These are phyloP conservation scores for Syzygium malaccense DNA, from an alignment of 441 rosid genomes.

Conservation along the genomic window DNA sequence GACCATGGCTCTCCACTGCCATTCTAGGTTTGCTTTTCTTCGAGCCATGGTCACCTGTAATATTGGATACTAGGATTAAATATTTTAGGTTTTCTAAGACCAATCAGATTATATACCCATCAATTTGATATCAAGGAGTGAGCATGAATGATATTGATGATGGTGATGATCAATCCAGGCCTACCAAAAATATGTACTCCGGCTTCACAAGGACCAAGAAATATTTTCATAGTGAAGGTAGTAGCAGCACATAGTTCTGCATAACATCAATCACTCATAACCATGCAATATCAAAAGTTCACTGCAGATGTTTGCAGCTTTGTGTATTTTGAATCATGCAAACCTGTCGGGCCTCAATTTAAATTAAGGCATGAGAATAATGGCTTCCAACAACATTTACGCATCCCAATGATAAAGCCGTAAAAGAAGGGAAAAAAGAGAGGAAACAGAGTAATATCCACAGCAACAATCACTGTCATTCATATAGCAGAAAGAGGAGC, in stretches of 20 bases:
- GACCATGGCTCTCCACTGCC: neutral
- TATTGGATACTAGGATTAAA: neutral
- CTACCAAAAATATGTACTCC: neutral
- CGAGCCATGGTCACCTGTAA: neutral
- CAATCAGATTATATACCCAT: neutral
- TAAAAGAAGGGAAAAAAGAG: neutral
- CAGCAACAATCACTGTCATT: neutral
- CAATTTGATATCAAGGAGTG: neutral
- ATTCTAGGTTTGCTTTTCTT: neutral
- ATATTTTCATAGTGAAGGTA: neutral
- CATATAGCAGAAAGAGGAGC: neutral
- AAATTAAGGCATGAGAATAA: neutral
- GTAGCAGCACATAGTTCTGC: neutral
- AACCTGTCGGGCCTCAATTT: neutral
- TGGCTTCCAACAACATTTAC: neutral
- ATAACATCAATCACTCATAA: neutral
- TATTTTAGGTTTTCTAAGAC: neutral
- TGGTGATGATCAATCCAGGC: neutral
- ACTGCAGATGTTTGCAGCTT: neutral
- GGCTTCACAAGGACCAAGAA: neutral
- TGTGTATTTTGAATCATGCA: neutral
- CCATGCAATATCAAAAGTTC: neutral
- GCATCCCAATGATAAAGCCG: neutral
- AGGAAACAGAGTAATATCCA: neutral
- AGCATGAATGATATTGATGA: neutral